phyloP scores from a whole-genome alignment of 179 eudicot species.

The Pouteria campechiana region DNA sequence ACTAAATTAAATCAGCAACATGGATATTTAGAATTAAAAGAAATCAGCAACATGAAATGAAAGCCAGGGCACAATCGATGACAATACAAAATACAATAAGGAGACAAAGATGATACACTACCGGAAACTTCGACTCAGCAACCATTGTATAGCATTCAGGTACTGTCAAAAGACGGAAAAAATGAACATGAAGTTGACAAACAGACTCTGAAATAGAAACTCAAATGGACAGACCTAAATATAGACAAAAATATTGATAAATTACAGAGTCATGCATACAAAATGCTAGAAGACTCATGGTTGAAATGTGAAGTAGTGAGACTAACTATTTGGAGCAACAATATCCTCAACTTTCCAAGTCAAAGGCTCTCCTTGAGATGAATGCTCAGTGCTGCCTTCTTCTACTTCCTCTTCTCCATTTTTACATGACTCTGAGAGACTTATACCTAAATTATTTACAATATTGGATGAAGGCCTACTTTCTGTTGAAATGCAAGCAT shows the following conservation, averaged over 20 bases:
- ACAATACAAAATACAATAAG: background rate
- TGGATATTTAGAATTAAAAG: no score
- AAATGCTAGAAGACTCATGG: background rate
- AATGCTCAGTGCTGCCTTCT: constrained; percentile 23
- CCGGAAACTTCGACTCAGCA: constrained; percentile 83
- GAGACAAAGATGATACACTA: constrained; percentile 15
- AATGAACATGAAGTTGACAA: constrained; percentile 2
- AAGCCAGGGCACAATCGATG: no score
- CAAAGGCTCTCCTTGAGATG: constrained; percentile 26
- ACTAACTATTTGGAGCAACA: constrained; percentile 71
- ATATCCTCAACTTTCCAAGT: constrained; percentile 47
- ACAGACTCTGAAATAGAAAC: no score
- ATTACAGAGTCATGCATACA: background rate
- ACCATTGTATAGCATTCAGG: constrained; percentile 52
- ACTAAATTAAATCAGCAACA: no score
- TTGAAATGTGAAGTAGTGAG: background rate
- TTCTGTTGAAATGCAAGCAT: constrained; percentile 25
- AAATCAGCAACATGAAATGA: constrained; percentile 1
- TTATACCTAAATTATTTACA: constrained; percentile 26
- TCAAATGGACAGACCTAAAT: background rate
- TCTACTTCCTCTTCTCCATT: constrained; percentile 25
- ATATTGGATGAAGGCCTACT: constrained; percentile 17
- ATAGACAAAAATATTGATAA: background rate
- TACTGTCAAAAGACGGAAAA: constrained; percentile 36
- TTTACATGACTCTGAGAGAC: constrained; percentile 28